A percentile compares a stretch with the other conserved stretches of the same genome.
Evolutionary conservation across 805 yeast genomes (phyloP).

Genomic region (Yamadazyma phyllophila): DNA sequence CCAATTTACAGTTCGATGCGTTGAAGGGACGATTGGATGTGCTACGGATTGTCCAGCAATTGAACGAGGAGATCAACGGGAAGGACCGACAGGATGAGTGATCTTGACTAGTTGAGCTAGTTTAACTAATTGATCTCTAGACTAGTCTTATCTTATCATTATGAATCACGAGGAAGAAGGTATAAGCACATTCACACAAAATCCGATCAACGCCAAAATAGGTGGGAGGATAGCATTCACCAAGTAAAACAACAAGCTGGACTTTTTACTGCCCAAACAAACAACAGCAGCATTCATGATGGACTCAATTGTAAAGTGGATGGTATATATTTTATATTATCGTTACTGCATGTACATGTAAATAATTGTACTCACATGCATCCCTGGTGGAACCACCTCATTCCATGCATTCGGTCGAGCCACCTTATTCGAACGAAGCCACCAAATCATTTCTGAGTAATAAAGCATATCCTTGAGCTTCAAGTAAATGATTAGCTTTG

Average conservation of each 20-base stretch:
- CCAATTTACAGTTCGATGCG: constrained; percentile 45
- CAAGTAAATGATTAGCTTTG: constrained; percentile 1
- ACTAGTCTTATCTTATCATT: too few species aligned
- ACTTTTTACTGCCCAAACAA: background rate
- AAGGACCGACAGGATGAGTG: background rate
- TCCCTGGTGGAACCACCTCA: background rate
- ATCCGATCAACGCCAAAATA: too few species aligned
- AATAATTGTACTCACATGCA: background rate
- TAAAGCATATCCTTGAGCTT: constrained; percentile 3
- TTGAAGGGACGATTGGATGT: constrained; percentile 46
- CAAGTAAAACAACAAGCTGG: too few species aligned
- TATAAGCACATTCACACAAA: too few species aligned
- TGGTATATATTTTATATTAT: background rate
- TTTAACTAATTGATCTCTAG: too few species aligned
- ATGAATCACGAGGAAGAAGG: too few species aligned
- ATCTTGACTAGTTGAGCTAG: too few species aligned
- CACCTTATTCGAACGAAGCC: constrained; percentile 3
- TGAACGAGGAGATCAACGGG: background rate
- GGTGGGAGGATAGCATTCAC: too few species aligned
- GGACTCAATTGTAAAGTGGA: background rate
- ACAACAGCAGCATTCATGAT: background rate
- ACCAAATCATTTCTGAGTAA: constrained; percentile 11
- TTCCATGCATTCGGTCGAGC: too few species aligned
- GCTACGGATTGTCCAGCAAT: constrained; percentile 21
- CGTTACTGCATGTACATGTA: background rate